Percentiles rank a stretch among this genome's conserved stretches.
phyloP scores from a whole-genome alignment of 495 filamentous ascomycete species.

The Neurospora sp. region DNA sequence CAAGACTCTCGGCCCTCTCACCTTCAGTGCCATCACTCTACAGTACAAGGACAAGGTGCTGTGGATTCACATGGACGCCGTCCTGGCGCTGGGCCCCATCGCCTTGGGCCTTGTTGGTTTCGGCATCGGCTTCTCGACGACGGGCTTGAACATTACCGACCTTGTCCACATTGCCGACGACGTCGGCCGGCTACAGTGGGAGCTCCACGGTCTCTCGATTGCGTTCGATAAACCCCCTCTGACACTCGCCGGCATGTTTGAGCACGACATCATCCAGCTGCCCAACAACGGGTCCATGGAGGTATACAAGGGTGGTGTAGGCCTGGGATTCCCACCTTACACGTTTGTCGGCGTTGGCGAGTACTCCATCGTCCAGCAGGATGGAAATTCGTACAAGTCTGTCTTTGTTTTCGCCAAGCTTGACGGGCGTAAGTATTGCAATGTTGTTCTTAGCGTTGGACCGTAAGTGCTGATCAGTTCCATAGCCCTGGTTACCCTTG shows the following conservation, averaged over 20 bases:
- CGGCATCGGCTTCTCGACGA: slow-evolving; percentile 7
- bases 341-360: slow-evolving; percentile 30
- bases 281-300: slow-evolving; percentile 3
- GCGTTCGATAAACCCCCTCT: slow-evolving; percentile 31
- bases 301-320: slow-evolving; percentile 29
- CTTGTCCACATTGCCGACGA: background rate
- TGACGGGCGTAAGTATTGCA: slow-evolving; percentile 21
- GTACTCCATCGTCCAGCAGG: slow-evolving; percentile 11
- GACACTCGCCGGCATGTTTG: slow-evolving; percentile 28
- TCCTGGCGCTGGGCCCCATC: slow-evolving; percentile 31
- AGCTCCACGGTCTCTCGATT: slow-evolving; percentile 28
- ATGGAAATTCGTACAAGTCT: slow-evolving; percentile 17
- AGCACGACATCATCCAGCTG: slow-evolving; percentile 10
- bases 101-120: slow-evolving; percentile 30
- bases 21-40: slow-evolving; percentile 27
- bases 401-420: slow-evolving; percentile 32
- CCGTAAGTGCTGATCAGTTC: no score
- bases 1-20: slow-evolving; percentile 21
- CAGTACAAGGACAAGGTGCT: slow-evolving; percentile 19
- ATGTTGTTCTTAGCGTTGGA: no score
- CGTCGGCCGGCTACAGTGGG: slow-evolving; percentile 13
- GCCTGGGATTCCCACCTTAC: slow-evolving; percentile 26
- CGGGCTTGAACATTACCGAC: slow-evolving; percentile 3
- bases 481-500: slow-evolving; percentile 25
- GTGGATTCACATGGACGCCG: slow-evolving; percentile 24